phyloP scores from a whole-genome alignment of 108 stramenopile genomes.

The Cyclotella atomus region DNA sequence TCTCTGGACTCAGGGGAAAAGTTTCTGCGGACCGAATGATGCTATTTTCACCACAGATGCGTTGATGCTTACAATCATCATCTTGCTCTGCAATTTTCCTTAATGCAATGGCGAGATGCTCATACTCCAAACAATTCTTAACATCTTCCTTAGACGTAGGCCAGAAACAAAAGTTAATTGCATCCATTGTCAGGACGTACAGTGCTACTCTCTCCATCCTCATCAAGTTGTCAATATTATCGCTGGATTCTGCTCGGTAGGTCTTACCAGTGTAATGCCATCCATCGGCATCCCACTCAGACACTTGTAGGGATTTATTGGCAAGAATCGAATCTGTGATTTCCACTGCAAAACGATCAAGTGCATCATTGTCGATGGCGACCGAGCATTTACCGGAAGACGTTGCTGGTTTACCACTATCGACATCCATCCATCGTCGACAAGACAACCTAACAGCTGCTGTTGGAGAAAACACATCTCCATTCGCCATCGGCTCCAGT shows the following conservation, averaged over 20 bases:
- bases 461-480: constrained; percentile 41
- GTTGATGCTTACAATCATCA: constrained; percentile 38
- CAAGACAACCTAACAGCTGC: constrained; percentile 38
- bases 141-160: constrained; percentile 41
- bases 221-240: constrained; percentile 22
- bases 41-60: background rate
- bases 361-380: constrained; percentile 32
- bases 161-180: constrained; percentile 97
- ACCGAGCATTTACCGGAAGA: constrained; percentile 15
- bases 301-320: constrained; percentile 35
- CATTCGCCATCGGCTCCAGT: too few species aligned
- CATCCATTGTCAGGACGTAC: constrained; percentile 89
- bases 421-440: constrained; percentile 28
- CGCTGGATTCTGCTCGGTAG: constrained; percentile 24
- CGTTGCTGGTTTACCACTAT: background rate
- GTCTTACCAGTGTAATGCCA: constrained; percentile 81
- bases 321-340: constrained; percentile 23
- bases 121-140: constrained; percentile 82
- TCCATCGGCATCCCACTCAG: constrained; percentile 86
- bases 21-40: constrained; percentile 25
- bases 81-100: constrained; percentile 71
- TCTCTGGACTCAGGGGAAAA: constrained; percentile 67
- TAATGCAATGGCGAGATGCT: constrained; percentile 82
- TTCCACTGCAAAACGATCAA: constrained; percentile 35
- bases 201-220: constrained; percentile 76